Evolutionary conservation across 2,329 filamentous ascomycete species (phyloP).

Genomic region (Fusarium keratoplasticum): DNA sequence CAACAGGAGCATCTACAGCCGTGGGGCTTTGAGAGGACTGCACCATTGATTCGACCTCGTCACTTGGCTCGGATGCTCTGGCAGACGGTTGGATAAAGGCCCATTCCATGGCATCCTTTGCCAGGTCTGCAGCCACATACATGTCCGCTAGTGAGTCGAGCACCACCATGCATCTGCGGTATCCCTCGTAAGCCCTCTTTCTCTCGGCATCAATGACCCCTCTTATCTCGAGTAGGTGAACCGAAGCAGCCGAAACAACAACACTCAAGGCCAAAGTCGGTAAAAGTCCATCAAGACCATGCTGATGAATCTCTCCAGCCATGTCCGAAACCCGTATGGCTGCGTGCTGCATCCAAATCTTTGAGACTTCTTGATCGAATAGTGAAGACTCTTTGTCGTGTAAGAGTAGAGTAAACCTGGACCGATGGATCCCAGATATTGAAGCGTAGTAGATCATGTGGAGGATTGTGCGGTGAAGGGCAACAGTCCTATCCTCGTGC

Average conservation of each 20-base stretch:
- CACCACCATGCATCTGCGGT: slow-evolving; percentile 10
- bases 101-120: slow-evolving; percentile 18
- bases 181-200: not conserved
- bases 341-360: slow-evolving; percentile 84
- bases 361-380: slow-evolving; percentile 82
- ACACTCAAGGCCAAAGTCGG: slow-evolving; percentile 91
- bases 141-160: slow-evolving; percentile 14
- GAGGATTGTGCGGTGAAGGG: slow-evolving; percentile 82
- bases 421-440: slow-evolving; percentile 86
- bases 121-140: slow-evolving; percentile 20
- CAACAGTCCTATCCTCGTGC: slow-evolving; percentile 57
- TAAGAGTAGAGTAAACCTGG: slow-evolving; percentile 78
- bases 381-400: slow-evolving; percentile 64
- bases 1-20: not conserved
- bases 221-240: slow-evolving; percentile 74
- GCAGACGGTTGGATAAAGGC: not conserved
- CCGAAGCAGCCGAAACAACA: slow-evolving; percentile 89
- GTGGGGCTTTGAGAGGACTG: not conserved
- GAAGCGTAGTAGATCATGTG: slow-evolving; percentile 95
- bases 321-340: slow-evolving; percentile 87
- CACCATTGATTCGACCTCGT: slow-evolving; percentile 44
- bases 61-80: slow-evolving; percentile 3
- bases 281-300: slow-evolving; percentile 79
- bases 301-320: slow-evolving; percentile 76
- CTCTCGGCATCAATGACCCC: slow-evolving; percentile 4